A percentile compares a stretch with the other conserved stretches of the same genome.
Conservation (phyloP, 1,284 basidiomycete species). For the Cerioporus squamosus region DNA sequence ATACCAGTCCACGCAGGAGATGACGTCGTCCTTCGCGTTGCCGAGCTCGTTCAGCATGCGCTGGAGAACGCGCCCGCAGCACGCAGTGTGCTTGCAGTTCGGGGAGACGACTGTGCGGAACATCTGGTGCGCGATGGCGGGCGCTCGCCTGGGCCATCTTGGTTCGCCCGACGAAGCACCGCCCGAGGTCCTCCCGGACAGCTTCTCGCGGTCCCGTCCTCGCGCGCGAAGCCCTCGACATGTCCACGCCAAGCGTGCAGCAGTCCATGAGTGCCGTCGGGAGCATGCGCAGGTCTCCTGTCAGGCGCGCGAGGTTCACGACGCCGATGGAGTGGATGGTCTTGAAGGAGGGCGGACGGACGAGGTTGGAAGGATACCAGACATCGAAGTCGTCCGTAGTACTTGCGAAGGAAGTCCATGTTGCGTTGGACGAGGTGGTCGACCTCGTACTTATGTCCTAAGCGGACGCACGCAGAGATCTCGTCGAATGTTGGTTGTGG, state of each 20-base stretch:
- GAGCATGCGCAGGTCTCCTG: slow-evolving; percentile 5
- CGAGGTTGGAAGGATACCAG: slow-evolving; percentile 12
- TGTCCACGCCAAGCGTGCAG: slow-evolving; percentile 20
- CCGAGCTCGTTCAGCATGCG: slow-evolving; percentile 29
- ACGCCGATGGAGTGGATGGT: slow-evolving; percentile 18
- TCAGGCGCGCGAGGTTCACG: slow-evolving; percentile 23
- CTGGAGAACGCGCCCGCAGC: slow-evolving; percentile 23
- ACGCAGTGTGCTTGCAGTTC: slow-evolving; percentile 13
- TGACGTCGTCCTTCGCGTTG: slow-evolving; percentile 29
- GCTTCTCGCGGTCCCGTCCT: slow-evolving; percentile 17
- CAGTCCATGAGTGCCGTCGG: slow-evolving; percentile 25
- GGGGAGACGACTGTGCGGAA: slow-evolving; percentile 18
- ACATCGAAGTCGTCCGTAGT: slow-evolving; percentile 21
- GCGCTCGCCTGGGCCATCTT: slow-evolving; percentile 24
- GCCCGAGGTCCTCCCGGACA: slow-evolving; percentile 20
- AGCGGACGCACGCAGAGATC: slow-evolving; percentile 19
- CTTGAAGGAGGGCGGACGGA: slow-evolving; percentile 13
- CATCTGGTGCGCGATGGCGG: slow-evolving; percentile 24
- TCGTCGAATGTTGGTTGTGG: slow-evolving; percentile 13
- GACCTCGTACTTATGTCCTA: slow-evolving; percentile 24
- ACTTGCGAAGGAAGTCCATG: slow-evolving; percentile 15
- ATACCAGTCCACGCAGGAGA: slow-evolving; percentile 24
- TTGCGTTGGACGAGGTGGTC: slow-evolving; percentile 16
- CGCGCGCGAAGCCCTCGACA: slow-evolving; percentile 16
- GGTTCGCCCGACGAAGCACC: slow-evolving; percentile 23